Evolutionary conservation across 768 basidiomycete species (phyloP).

Genomic region (Cystobasidium tubakii): DNA sequence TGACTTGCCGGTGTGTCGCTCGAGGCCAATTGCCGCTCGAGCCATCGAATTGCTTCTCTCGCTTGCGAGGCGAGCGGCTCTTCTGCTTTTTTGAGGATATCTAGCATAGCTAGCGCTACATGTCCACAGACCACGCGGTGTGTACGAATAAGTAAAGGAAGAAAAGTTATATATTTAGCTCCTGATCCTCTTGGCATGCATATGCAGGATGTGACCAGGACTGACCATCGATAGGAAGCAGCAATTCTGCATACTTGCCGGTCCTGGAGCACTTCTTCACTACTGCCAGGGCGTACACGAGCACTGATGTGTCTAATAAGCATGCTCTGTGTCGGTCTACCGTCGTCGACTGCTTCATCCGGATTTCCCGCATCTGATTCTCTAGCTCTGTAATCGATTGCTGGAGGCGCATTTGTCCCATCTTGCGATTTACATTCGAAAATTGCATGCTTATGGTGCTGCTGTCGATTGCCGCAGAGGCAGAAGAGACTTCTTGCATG

Average conservation of each 20-base stretch:
- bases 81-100: constrained; percentile 2
- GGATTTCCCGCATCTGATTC: neutral
- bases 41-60: constrained; percentile 9
- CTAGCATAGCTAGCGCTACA: neutral
- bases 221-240: constrained; percentile 6
- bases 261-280: neutral
- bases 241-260: neutral
- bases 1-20: neutral
- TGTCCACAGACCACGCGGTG: neutral
- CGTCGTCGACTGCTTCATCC: neutral
- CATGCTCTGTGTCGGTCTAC: neutral
- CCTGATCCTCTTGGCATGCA: neutral
- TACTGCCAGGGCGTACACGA: neutral
- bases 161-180: neutral
- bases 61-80: neutral
- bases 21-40: neutral
- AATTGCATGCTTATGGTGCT: neutral
- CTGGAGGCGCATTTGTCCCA: neutral
- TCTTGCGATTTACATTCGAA: neutral
- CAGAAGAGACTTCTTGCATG: neutral
- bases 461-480: neutral
- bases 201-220: neutral
- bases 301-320: neutral
- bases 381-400: constrained; percentile 8
- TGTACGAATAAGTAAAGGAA: neutral